A percentile compares a stretch with the other conserved stretches of the same genome.
Evolutionary conservation across 176 grass and related monocot species (phyloP).

Genomic region (Oropetium thomaeum): DNA sequence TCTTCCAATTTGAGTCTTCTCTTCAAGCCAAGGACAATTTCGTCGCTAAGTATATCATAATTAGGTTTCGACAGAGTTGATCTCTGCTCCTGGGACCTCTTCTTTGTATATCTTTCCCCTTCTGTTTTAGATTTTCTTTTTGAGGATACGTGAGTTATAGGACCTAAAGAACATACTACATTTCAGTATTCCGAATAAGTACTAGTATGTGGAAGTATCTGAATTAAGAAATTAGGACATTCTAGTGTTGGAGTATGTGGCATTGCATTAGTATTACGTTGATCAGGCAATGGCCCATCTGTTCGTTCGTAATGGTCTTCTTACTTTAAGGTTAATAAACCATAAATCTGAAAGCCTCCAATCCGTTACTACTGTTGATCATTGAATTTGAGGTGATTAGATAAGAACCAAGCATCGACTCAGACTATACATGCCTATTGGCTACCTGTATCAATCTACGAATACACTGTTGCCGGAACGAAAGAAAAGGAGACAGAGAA

Average conservation of each 20-base stretch:
- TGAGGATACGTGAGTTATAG: background rate
- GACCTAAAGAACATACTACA: background rate
- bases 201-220: background rate
- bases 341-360: background rate
- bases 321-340: background rate
- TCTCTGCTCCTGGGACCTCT: slow-evolving; percentile 21
- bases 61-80: background rate
- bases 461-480: background rate
- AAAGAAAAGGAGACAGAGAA: too few species aligned
- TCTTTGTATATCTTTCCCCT: slow-evolving; percentile 33
- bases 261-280: background rate
- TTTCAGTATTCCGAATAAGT: background rate
- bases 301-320: too few species aligned
- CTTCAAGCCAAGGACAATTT: slow-evolving; percentile 50
- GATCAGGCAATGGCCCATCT: background rate
- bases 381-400: background rate
- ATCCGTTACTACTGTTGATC: background rate
- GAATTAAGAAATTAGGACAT: background rate
- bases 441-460: background rate
- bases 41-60: slow-evolving; percentile 34
- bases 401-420: background rate
- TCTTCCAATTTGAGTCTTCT: slow-evolving; percentile 66
- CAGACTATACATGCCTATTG: background rate
- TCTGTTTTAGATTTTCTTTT: slow-evolving; percentile 27
- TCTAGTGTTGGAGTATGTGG: background rate